Evolutionary conservation across 768 basidiomycete species (phyloP).

Genomic region (Mycena latifolia): DNA sequence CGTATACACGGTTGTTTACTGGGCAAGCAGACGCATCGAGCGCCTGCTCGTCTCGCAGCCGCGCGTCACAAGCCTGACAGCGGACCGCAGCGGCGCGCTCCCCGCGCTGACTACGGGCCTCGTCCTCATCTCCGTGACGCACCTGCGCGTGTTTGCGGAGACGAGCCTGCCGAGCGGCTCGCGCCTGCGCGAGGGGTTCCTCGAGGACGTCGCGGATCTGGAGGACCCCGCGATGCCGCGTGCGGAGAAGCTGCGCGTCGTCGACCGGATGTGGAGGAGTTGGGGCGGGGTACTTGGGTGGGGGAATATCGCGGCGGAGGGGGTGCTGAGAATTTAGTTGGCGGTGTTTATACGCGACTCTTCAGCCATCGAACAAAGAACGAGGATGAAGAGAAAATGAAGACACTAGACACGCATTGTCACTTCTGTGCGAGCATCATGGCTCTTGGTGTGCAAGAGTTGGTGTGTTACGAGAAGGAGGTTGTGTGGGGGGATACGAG

Average conservation of each 20-base stretch:
- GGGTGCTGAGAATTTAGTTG: conserved; percentile 6
- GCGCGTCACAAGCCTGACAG: conserved; percentile 13
- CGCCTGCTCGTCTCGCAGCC: conserved; percentile 71
- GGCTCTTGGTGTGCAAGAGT: too few species aligned
- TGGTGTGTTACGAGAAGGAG: too few species aligned
- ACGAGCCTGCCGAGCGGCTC: conserved; percentile 67
- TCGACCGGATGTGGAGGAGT: conserved; percentile 90
- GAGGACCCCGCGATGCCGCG: conserved; percentile 79
- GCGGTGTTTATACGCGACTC: too few species aligned
- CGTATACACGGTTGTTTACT: not conserved
- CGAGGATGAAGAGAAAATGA: too few species aligned
- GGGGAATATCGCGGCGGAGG: conserved; percentile 47
- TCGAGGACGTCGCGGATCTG: conserved; percentile 87
- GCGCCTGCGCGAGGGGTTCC: conserved; percentile 78
- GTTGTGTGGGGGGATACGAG: too few species aligned
- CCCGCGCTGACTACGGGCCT: conserved; percentile 78
- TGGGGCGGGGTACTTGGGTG: conserved; percentile 83
- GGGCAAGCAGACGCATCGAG: conserved; percentile 68
- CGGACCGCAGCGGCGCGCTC: conserved; percentile 41
- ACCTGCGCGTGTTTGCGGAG: conserved; percentile 75
- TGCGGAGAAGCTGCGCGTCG: conserved; percentile 79
- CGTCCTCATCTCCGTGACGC: conserved; percentile 76
- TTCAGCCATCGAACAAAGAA: too few species aligned
- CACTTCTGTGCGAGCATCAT: too few species aligned
- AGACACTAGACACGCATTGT: too few species aligned